Base-by-base conservation (phyloP, 305 asterid species). In the Ajuga reptans region DNA sequence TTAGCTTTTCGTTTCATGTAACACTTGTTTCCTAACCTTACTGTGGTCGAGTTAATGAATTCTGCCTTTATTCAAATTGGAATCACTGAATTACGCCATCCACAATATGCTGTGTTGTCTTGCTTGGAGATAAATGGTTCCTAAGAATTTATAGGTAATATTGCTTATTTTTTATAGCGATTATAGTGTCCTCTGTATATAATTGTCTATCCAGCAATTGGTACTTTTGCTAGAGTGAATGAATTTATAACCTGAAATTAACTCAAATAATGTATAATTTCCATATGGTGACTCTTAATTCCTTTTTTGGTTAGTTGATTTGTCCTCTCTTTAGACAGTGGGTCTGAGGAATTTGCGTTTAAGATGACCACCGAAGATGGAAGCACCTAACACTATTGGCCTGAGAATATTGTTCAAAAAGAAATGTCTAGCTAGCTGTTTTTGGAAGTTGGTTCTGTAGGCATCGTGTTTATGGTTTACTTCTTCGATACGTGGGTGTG, bases 21-120 rank as follows among this genome's bases (percentile, higher is more conserved):
- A 9, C 17, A 16, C 42, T n/a, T 62, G 24, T 51, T 73, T 50
- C 55, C 21, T 54, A n/a, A 69, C 37, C 65, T 78, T 61, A 43
- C 52, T 75, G 57, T 60, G 49, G 64, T 67, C 58, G 61, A 67
- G 71, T 62, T 64, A 33, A 21, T 68, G 27, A 14, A 74, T 63
- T 72, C 33, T 63, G 46, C 65, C 24, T 57, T 53, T 37, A 43
- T 69, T 78, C 57, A 60, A 43, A 55, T 31, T 46, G 24, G 69
- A 59, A 67, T 31, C 24, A 39, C 10, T 43, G 61, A 68, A 72
- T 47, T 57, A 14, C 49, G 58, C 59, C 6, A 42, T 24, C 11
- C 16, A 8, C 46, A 24, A 47, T 65, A 2, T 73, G 15, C 11
- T 21, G 9, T 21, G 6, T 60, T 47, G 12, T 60, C 4, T 64